Percentiles rank a stretch among this genome's conserved stretches.
phyloP scores from a whole-genome alignment of 768 basidiomycete species.

The Pleurotus eryngii region DNA sequence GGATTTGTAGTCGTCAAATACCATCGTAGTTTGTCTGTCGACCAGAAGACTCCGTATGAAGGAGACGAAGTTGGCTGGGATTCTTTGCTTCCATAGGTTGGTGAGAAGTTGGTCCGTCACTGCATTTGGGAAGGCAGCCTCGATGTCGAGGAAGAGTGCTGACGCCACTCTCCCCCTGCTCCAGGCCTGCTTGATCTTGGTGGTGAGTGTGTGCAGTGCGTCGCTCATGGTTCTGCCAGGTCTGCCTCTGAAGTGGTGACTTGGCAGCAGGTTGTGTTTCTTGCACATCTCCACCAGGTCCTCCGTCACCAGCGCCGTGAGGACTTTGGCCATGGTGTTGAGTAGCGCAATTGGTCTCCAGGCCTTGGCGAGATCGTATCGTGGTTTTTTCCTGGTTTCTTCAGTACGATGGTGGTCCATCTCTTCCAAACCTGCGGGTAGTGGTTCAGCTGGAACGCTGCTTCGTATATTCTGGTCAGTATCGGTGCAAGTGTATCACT shows the following conservation, averaged over 20 bases:
- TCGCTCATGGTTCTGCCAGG: background rate
- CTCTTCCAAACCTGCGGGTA: background rate
- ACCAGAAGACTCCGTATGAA: background rate
- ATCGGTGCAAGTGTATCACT: background rate
- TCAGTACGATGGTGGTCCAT: background rate
- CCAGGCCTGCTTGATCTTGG: slow-evolving; percentile 35
- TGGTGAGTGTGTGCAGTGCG: slow-evolving; percentile 17
- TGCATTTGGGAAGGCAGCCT: slow-evolving; percentile 39
- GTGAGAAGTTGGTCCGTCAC: background rate
- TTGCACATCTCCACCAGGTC: background rate
- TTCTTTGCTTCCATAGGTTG: background rate
- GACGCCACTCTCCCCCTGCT: slow-evolving; percentile 26
- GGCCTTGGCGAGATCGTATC: background rate
- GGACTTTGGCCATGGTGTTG: background rate
- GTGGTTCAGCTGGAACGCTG: background rate
- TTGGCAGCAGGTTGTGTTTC: too few relatives aligned
- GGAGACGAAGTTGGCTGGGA: background rate
- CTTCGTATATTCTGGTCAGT: background rate
- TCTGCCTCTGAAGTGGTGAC: background rate
- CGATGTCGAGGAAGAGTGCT: slow-evolving; percentile 37
- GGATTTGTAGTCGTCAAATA: background rate
- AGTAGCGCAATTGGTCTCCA: background rate
- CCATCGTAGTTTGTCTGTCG: background rate
- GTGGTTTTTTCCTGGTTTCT: background rate
- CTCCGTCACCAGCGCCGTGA: background rate